Base-by-base conservation (phyloP, 257 asterid species). In the Solanum virginianum region DNA sequence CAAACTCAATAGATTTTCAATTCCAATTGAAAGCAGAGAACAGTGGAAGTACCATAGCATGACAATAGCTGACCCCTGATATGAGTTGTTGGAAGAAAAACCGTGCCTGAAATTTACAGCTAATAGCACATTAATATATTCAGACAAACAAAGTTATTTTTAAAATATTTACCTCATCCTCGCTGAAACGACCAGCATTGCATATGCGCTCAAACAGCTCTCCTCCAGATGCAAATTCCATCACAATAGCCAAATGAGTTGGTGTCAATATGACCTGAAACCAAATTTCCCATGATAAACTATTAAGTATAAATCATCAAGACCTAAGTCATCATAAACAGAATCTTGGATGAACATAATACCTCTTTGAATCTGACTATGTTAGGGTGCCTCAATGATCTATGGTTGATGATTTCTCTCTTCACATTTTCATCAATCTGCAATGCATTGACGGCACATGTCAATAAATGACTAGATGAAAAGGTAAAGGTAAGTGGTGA, bases 201-300 rank as follows among this genome's bases (percentile, higher is more conserved):
- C 99, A 97, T 85, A 97, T 97, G 81, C 97, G 88, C 77, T 97
- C 99, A 70, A 97, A 97, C 36, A 97, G 92, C 91, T 97, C 99
- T 43, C 99, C 99, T 69, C 99, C 99, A 24, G 99, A 89, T n/a
- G 99, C 99, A 62, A 91, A 97, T 87, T 97, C 99, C 99, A 97
- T 97, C 84, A 97, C 99, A 86, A 97, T 95, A 24, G 99, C 99
- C 94, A 97, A 88, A 90, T 97, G 99, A 5, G 98, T 94, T 15
- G 99, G 99, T 20, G 98, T 95, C 59, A 95, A 89, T 82, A 96
- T 92, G 56, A 96, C 98, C 99, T 95, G 86, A 32, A 81, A 81
- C 13, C 69, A 45, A 70, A 36, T 53, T 22, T 43, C 6, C 12
- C 7, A 26, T 66, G 41, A 45, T 62, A 36, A 56, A 22, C 84